Base-by-base conservation (phyloP, 192 early-diverging fungal genomes). In the Backusella circina region DNA sequence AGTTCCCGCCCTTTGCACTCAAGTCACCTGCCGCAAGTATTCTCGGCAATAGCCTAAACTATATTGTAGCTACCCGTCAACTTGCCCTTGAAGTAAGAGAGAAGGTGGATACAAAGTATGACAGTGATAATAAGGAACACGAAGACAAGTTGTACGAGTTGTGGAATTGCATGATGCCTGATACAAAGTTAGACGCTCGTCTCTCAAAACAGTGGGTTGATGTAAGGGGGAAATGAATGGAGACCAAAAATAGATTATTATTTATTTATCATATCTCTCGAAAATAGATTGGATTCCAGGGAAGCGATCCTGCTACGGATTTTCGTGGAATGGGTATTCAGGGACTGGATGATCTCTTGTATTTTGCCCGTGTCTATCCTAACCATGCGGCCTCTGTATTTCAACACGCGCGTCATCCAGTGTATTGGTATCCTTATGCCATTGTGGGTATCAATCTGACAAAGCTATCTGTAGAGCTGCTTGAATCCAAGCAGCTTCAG, bases 281-380 rank as follows among this genome's bases (percentile, higher is more conserved):
- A 33, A 23, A 30, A 30, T 82, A 88, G 78, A 89, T 96, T 80
- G 95, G 95, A 0, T 96, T 96, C 73, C 94, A 96, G 79, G 94
- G 94, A 47, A 87, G 82, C 21, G 92, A 94, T 75, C 92, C 94
- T 5, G 90, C 93, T 23, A 94, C 94, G 0, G 94, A 96, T 80
- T 96, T 96, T 73, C 85, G 94, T 57, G 92, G 92, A 33, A 95
- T 96, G 94, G 94, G 91, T n/a, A 80, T 93, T 74, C 90, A 90
- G 50, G 93, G 86, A 30, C 79, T 95, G 31, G 91, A 93, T 73
- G 89, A 94, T 75, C 79, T 93, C 21, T 74, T 88, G 2, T 94
- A 92, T 76, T 91, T 88, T 75, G 88, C 86, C 3, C 79, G 85
- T 71, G 76, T 75, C 18, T 86, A 95, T 80, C 87, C 90, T 5